Evolutionary conservation across 1,284 basidiomycete species (phyloP).

Genomic region (Xanthoconium separans): DNA sequence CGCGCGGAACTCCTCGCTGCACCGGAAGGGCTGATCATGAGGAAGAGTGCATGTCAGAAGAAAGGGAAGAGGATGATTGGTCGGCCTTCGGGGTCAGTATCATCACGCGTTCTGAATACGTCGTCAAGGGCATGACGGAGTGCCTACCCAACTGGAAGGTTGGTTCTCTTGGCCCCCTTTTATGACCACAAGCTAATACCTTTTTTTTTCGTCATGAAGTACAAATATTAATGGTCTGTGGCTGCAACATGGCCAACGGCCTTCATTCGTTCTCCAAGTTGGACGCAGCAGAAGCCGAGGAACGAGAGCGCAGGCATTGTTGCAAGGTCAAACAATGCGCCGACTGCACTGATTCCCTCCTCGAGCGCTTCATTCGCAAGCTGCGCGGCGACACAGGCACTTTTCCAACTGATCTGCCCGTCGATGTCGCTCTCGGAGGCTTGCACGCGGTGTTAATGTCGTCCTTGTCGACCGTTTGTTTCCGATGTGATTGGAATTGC

Average conservation of each 20-base stretch:
- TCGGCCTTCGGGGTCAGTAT: constrained; percentile 7
- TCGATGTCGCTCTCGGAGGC: too few relatives aligned
- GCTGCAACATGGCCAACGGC: constrained; percentile 5
- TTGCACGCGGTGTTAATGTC: too few relatives aligned
- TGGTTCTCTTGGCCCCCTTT: neutral
- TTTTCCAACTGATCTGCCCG: too few relatives aligned
- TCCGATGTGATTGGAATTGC: too few relatives aligned
- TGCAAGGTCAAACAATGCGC: neutral
- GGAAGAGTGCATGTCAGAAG: constrained; percentile 5
- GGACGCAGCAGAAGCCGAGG: constrained; percentile 2
- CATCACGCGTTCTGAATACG: constrained; percentile 32
- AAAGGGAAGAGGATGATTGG: neutral
- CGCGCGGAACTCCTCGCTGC: constrained; percentile 39
- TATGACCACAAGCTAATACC: too few relatives aligned
- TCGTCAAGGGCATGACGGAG: constrained; percentile 31
- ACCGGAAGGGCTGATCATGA: constrained; percentile 8
- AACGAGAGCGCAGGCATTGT: constrained; percentile 3
- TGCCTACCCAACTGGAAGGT: constrained; percentile 37
- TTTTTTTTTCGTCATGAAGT: neutral
- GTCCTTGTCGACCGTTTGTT: too few relatives aligned
- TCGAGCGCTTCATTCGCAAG: too few relatives aligned
- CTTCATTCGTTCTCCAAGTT: constrained; percentile 11
- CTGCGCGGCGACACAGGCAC: too few relatives aligned
- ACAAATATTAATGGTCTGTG: neutral
- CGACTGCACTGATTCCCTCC: too few relatives aligned